Conservation (phyloP, 495 filamentous ascomycete species). For the Xylaria venustula region DNA sequence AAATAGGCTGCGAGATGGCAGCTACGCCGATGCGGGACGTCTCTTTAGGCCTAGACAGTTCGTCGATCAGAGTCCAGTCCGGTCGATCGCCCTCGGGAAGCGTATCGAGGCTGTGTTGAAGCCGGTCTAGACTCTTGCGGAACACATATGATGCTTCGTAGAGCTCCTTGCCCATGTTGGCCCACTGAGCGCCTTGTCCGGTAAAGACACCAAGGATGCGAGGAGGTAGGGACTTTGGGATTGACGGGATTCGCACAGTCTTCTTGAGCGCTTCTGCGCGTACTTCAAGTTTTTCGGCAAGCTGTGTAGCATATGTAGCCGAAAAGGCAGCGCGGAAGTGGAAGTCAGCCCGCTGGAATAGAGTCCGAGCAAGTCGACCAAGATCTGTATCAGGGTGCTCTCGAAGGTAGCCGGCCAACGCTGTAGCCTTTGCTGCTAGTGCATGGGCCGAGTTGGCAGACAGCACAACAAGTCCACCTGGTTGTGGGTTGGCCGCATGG, state of each 20-base stretch:
- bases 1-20: slow-evolving; percentile 44
- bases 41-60: slow-evolving; percentile 31
- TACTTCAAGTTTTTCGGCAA: not conserved
- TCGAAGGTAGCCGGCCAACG: not conserved
- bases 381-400: not conserved
- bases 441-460: not conserved
- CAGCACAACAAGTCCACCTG: not conserved
- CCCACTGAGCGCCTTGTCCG: slow-evolving; percentile 28
- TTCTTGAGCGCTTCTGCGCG: not conserved
- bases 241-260: not conserved
- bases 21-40: slow-evolving; percentile 35
- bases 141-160: slow-evolving; percentile 35
- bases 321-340: not conserved
- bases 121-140: slow-evolving; percentile 30
- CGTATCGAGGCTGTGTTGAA: slow-evolving; percentile 42
- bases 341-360: not conserved
- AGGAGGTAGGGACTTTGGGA: not conserved
- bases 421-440: not conserved
- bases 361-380: not conserved
- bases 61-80: slow-evolving; percentile 43
- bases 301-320: not conserved
- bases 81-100: slow-evolving; percentile 41
- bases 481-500: not conserved
- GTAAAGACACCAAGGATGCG: slow-evolving; percentile 24
- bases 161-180: slow-evolving; percentile 52